Evolutionary conservation across 148 eudicot species (phyloP).

Genomic region (Chenopodium formosanum): DNA sequence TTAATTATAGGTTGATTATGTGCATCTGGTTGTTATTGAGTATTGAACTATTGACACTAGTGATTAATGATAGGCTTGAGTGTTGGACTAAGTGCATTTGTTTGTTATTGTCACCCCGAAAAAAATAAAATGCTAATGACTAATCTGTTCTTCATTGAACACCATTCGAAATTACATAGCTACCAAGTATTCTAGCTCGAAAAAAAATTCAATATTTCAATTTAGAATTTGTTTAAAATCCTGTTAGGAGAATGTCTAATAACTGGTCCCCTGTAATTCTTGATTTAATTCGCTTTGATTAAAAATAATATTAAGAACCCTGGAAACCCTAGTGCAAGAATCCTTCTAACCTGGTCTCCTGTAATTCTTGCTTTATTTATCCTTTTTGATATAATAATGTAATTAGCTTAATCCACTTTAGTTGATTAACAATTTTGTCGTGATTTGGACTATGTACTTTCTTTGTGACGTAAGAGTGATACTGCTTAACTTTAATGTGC

Average conservation of each 20-base stretch:
- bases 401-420: constrained; percentile 5
- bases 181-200: too few relatives aligned
- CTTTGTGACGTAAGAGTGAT: constrained; percentile 18
- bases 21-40: background rate
- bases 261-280: constrained; percentile 15
- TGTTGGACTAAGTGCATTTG: background rate
- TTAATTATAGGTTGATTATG: constrained; percentile 11
- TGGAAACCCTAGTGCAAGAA: background rate
- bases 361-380: background rate
- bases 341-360: background rate
- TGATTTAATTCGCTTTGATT: background rate
- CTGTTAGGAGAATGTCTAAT: constrained; percentile 2
- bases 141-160: too few relatives aligned
- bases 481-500: background rate
- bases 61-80: too few relatives aligned
- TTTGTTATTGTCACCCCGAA: background rate
- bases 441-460: constrained; percentile 1
- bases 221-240: background rate
- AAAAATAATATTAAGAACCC: too few relatives aligned
- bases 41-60: background rate
- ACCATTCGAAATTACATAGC: too few relatives aligned
- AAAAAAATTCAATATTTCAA: too few relatives aligned
- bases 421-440: background rate
- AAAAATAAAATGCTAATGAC: too few relatives aligned
- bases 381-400: background rate